These are phyloP conservation scores for Pichia sp. DNA, from an alignment of 1,139 yeast genomes.

Conservation along the genomic window DNA sequence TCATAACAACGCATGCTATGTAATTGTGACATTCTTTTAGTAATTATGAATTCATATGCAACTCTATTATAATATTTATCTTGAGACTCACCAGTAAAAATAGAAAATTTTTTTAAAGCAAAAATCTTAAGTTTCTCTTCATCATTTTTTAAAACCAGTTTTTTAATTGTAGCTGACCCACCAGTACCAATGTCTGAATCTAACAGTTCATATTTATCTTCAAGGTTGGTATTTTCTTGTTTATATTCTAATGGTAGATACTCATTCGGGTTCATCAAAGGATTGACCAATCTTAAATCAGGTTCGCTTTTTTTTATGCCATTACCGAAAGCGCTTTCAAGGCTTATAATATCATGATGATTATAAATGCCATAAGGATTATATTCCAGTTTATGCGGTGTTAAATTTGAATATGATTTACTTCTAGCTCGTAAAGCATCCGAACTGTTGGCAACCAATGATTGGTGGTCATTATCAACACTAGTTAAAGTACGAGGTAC, in stretches of 20 bases:
- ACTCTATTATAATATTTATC: slow-evolving; percentile 57
- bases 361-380: slow-evolving; percentile 28
- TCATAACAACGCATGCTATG: slow-evolving; percentile 57
- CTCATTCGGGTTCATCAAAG: slow-evolving; percentile 61
- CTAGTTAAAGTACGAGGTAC: background rate
- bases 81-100: slow-evolving; percentile 55
- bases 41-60: slow-evolving; percentile 54
- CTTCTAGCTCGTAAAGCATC: background rate
- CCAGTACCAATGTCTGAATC: slow-evolving; percentile 56
- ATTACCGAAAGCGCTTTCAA: slow-evolving; percentile 12
- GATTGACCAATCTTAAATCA: slow-evolving; percentile 41
- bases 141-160: slow-evolving; percentile 12
- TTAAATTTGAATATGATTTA: slow-evolving; percentile 4
- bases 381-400: slow-evolving; percentile 17
- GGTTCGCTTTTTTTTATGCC: slow-evolving; percentile 28
- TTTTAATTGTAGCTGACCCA: slow-evolving; percentile 57
- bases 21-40: slow-evolving; percentile 43
- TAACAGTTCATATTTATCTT: slow-evolving; percentile 30
- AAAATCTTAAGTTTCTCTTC: slow-evolving; percentile 28
- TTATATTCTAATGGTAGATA: slow-evolving; percentile 45
- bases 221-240: slow-evolving; percentile 15
- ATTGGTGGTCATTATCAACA: background rate
- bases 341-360: slow-evolving; percentile 10
- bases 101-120: slow-evolving; percentile 63
- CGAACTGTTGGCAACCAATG: background rate